Evolutionary conservation across 2,329 filamentous ascomycete genomes (phyloP).

Genomic region (Botrytis galanthina): DNA sequence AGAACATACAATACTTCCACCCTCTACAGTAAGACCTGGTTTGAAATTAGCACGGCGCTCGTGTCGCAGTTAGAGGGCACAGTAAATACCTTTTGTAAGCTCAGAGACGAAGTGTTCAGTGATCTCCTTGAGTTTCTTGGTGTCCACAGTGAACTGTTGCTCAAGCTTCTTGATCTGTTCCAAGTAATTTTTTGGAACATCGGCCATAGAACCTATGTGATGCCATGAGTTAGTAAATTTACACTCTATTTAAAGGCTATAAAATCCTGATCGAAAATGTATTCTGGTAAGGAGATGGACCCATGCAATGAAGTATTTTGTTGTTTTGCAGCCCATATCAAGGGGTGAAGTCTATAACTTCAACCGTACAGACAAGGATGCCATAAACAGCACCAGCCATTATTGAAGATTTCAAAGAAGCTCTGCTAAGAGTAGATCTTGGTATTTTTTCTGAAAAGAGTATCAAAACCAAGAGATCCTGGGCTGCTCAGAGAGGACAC

Average conservation of each 20-base stretch:
- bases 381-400: not conserved
- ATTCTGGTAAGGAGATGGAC: not conserved
- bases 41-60: conserved; percentile 19
- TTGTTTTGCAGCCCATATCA: not conserved
- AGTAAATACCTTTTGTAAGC: conserved; percentile 71
- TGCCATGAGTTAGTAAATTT: conserved; percentile 25
- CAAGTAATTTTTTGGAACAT: conserved; percentile 82
- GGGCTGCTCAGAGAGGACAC: not conserved
- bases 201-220: conserved; percentile 75
- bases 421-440: not conserved
- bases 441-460: not conserved
- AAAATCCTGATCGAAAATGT: not conserved
- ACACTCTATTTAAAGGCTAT: not conserved
- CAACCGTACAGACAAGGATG: too few relatives aligned
- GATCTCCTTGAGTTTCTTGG: conserved; percentile 81
- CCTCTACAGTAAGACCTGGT: conserved; percentile 76
- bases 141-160: conserved; percentile 75
- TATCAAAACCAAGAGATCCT: not conserved
- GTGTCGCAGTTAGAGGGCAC: not conserved
- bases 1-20: conserved; percentile 81
- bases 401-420: not conserved
- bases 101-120: conserved; percentile 87
- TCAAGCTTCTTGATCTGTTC: conserved; percentile 81
- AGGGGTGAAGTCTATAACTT: not conserved
- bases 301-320: not conserved